phyloP scores from a whole-genome alignment of 2,329 filamentous ascomycete genomes.

The Colletotrichum scovillei region DNA sequence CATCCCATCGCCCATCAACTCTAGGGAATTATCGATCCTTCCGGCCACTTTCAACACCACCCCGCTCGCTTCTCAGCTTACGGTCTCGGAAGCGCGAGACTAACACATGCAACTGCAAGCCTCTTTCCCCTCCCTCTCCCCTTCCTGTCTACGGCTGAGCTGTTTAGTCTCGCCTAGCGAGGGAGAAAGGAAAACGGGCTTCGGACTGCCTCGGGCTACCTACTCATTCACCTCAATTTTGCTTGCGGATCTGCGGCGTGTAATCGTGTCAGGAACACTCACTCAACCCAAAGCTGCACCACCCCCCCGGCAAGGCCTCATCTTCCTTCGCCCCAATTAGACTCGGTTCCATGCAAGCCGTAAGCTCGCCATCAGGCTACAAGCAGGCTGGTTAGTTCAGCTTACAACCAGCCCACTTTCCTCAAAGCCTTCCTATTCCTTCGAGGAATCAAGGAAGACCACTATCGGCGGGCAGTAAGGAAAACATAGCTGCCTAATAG shows the following conservation, averaged over 20 bases:
- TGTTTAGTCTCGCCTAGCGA: constrained; percentile 10
- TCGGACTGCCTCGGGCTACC: background rate
- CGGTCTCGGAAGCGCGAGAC: constrained; percentile 24
- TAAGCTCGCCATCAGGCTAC: constrained; percentile 28
- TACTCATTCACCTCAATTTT: background rate
- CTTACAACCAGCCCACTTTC: background rate
- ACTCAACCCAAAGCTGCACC: background rate
- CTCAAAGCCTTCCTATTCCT: background rate
- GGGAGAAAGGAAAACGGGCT: background rate
- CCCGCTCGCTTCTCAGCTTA: constrained; percentile 16
- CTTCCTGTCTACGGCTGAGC: constrained; percentile 10
- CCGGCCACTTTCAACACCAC: constrained; percentile 1
- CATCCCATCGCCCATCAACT: constrained; percentile 8
- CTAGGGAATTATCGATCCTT: constrained; percentile 17
- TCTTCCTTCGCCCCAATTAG: constrained; percentile 25
- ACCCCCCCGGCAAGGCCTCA: background rate
- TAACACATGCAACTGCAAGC: constrained; percentile 13
- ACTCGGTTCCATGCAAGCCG: constrained; percentile 23
- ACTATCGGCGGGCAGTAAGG: background rate
- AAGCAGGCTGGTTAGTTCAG: constrained; percentile 10
- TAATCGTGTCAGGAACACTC: constrained; percentile 9
- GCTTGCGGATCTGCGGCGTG: background rate
- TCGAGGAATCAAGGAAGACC: background rate
- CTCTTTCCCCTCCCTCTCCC: constrained; percentile 14
- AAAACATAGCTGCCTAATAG: background rate